Base-by-base conservation (phyloP, 768 basidiomycete genomes). In the Rhodotorula taiwanensis region DNA sequence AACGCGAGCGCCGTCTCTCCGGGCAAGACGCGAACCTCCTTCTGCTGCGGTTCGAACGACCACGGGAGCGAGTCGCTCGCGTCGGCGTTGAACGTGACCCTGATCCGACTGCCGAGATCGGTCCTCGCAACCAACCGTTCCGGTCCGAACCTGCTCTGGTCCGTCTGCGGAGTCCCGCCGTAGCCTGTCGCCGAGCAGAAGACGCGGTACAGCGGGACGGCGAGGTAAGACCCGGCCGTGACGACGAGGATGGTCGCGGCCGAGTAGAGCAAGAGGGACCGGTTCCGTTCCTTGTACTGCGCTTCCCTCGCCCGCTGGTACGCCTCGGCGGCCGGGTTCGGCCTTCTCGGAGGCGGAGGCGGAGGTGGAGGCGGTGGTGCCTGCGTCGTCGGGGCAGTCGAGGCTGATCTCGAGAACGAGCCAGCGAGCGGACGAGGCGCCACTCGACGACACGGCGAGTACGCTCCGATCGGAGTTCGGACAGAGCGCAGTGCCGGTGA, bases 161-260 rank as follows among this genome's bases (percentile, higher is more conserved):
- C 84, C 52, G 92, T 88, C 42, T 88, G 84, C 20, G 95, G 95
- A 30, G 90, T 93, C 6, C 95, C 95, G 27, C 87, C 89, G 73
- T 94, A 99, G 14, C 95, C 95, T 6, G 95, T 99, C 20, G 93
- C 89, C 11, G 91, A 87, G 76, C 95, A 99, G 79, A 99, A 99
- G 77, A 94, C 92, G 65, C 95, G 86, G 76, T 99, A 99, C 21
- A 97, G 80, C 0, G 95, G 95, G 1, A 98, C 94, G 42, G 94
- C 89, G 16, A 95, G 95, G 74, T 99, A 99, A n/a, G 92, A 87
- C 30, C 86, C 81, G 21, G 94, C 94, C 6, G 88, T 77, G 5
- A 84, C 86, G 33, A 86, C 71, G 33, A 95, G 76, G 51, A 91
- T 87, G 58, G 86, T 84, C 5, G 91, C 88, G 28, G 86, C 81